These are phyloP conservation scores for Sporobolomyces pararoseus DNA, from an alignment of 768 basidiomycete species.

Conservation along the genomic window DNA sequence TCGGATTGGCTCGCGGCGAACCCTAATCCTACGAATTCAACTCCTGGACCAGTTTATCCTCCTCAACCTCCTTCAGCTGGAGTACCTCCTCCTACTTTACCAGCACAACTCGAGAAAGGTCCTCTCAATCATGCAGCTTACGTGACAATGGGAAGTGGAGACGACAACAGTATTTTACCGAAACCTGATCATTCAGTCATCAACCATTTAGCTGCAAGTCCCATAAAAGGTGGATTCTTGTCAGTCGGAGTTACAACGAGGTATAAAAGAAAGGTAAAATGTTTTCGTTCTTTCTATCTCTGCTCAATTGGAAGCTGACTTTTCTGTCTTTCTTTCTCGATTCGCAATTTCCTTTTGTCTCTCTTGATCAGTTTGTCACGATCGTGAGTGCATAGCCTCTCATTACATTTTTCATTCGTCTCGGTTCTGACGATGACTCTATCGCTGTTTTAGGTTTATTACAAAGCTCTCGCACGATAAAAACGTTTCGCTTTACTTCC, in stretches of 20 bases:
- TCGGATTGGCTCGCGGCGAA: conserved; percentile 16
- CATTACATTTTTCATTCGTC: not conserved
- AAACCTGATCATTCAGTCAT: conserved; percentile 91
- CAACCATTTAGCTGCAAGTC: conserved; percentile 87
- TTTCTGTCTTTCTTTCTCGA: not conserved
- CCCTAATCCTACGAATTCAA: conserved; percentile 12
- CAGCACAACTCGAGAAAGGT: conserved; percentile 86
- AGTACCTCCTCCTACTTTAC: conserved; percentile 74
- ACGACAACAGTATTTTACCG: conserved; percentile 85
- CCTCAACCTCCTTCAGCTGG: conserved; percentile 22
- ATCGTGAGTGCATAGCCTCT: conserved; percentile 20
- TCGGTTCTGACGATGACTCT: not conserved
- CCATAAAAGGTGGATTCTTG: conserved; percentile 86
- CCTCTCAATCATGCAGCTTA: conserved; percentile 64
- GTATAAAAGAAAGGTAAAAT: conserved; percentile 77
- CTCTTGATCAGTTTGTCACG: conserved; percentile 38
- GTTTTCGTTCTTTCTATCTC: too few species aligned
- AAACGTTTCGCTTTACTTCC: not conserved
- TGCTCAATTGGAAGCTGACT: not conserved
- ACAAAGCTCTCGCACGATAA: conserved; percentile 32
- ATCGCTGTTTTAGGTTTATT: conserved; percentile 28
- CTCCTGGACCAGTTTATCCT: conserved; percentile 29
- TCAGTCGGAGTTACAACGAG: conserved; percentile 88
- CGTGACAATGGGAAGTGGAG: conserved; percentile 50
- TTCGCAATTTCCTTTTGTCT: too few species aligned